Base-by-base conservation (phyloP, 179 eudicot genomes). In the Pouteria campechiana region DNA sequence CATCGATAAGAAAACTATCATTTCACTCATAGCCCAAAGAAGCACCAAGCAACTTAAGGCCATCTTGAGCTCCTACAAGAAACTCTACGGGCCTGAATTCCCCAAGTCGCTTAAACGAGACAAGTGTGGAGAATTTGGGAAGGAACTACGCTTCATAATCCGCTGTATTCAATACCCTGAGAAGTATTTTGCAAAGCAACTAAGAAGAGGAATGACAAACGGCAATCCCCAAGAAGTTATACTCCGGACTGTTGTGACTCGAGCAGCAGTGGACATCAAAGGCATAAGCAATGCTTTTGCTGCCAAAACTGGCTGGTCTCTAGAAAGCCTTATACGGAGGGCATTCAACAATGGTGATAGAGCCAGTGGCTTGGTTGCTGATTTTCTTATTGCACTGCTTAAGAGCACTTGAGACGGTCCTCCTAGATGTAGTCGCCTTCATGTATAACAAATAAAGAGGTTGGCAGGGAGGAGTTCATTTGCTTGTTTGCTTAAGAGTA, bases 251-350 rank as follows among this genome's bases (percentile, higher is more conserved):
- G 15, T 20, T 9, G 33, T 46, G 12, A 32, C 29, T 7, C 17
- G 39, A 21, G 13, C 15, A 29, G 51, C 20, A 32, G 19, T 32
- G 12, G 51, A 32, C 15, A 35, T 46, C 11, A 46, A 16, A 35
- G 40, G 17, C 11, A 21, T 46, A 5, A 32, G 40, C 30, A 32
- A 25, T 44, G 19, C 18, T 18, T 28, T 36, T 37, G 44, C 51
- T 46, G 51, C 40, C 14, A 46, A 46, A 23, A 46, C 51, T 3
- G 39, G 51, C 8, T 32, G 51, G 51, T 12, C 39, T 20, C 39
- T 32, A 3, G 39, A 20, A 3, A 46, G 22, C 22, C 34, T 46
- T 46, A 40, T 46, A 28, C 21, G 39, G 20, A 46, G 39, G 51
- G 51, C 32, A 32, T 46, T 46, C 40, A 21, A 20, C 4, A 19